These are phyloP conservation scores for Talaromyces sp. DNA, from an alignment of 2,329 filamentous ascomycete species.

Conservation along the genomic window DNA sequence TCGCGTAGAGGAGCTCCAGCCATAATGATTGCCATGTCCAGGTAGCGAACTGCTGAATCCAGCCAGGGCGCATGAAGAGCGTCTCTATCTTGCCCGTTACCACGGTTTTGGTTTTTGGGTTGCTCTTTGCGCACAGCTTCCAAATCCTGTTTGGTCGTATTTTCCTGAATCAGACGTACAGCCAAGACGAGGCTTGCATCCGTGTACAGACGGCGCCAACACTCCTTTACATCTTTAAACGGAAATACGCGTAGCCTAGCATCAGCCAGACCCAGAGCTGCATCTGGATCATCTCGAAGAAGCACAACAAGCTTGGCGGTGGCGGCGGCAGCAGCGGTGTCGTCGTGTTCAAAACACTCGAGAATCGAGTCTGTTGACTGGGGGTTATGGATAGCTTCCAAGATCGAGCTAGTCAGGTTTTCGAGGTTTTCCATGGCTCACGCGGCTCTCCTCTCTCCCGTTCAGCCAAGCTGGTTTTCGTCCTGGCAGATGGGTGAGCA, in stretches of 20 bases:
- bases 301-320: conserved; percentile 16
- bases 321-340: too few species aligned
- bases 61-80: conserved; percentile 41
- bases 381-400: conserved; percentile 26
- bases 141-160: conserved; percentile 11
- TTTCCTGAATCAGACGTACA: conserved; percentile 26
- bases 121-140: background rate
- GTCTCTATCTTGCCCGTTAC: conserved; percentile 2
- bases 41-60: conserved; percentile 55
- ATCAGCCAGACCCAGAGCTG: conserved; percentile 47
- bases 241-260: conserved; percentile 53
- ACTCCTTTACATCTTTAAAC: conserved; percentile 51
- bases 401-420: conserved; percentile 18
- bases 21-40: conserved; percentile 75
- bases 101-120: conserved; percentile 7
- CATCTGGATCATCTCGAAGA: conserved; percentile 31
- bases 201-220: conserved; percentile 56
- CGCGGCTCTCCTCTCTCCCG: background rate
- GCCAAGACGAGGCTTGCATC: conserved; percentile 52
- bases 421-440: conserved; percentile 16
- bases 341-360: conserved; percentile 27
- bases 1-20: conserved; percentile 61
- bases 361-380: conserved; percentile 31
- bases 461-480: background rate
- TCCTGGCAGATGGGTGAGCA: background rate